These are phyloP conservation scores for Clavispora fructus DNA, from an alignment of 805 yeast species.

Conservation along the genomic window DNA sequence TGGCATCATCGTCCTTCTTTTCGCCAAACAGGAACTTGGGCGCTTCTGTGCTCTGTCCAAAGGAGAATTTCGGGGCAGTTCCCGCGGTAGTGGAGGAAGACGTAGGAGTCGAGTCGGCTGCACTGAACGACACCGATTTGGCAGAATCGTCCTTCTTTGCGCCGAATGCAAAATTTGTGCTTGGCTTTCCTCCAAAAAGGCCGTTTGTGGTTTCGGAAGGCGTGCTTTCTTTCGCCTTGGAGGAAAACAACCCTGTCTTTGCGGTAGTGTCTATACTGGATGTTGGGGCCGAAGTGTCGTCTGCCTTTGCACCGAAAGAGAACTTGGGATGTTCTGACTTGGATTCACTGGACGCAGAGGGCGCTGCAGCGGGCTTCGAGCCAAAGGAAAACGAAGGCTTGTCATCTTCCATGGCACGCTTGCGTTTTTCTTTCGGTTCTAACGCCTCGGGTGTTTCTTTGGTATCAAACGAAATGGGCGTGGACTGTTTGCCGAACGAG, in stretches of 20 bases:
- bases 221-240: neutral
- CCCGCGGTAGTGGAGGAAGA: neutral
- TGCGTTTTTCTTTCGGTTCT: neutral
- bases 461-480: constrained; percentile 12
- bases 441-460: neutral
- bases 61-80: constrained; percentile 5
- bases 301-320: constrained; percentile 13
- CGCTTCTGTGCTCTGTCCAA: constrained; percentile 1
- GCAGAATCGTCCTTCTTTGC: neutral
- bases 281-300: neutral
- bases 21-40: constrained; percentile 15
- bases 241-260: neutral
- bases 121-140: neutral
- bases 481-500: neutral
- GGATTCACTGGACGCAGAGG: neutral
- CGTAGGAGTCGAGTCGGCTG: neutral
- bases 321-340: constrained; percentile 9
- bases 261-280: neutral
- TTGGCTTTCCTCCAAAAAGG: neutral
- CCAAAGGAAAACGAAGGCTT: neutral
- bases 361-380: neutral
- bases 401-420: neutral
- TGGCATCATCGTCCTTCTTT: neutral
- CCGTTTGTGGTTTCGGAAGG: neutral
- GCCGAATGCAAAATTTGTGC: constrained; percentile 2